These are phyloP conservation scores for Eragrostis tef DNA, from an alignment of 202 grass and related monocot genomes.

Conservation along the genomic window DNA sequence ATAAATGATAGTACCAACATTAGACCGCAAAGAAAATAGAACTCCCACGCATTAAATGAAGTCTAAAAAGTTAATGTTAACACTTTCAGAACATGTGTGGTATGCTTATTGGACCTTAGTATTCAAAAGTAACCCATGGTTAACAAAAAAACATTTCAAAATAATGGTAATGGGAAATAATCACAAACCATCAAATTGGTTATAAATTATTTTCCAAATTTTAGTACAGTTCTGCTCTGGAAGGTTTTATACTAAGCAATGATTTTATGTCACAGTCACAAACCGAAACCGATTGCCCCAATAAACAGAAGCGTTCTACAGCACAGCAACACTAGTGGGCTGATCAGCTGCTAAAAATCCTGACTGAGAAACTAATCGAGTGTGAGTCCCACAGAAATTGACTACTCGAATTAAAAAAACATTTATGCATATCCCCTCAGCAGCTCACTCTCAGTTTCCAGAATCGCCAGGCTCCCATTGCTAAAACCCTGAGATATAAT, in stretches of 20 bases:
- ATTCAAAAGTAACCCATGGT: not conserved
- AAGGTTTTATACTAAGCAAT: slow-evolving; percentile 23
- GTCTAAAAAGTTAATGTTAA: not conserved
- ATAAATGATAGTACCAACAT: not conserved
- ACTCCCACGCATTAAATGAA: not conserved
- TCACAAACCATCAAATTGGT: too few species aligned
- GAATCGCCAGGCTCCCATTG: not conserved
- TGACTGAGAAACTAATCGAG: not conserved
- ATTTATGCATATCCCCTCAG: not conserved
- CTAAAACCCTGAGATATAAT: slow-evolving; percentile 4
- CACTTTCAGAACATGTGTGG: not conserved
- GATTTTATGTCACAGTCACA: not conserved
- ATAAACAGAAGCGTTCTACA: not conserved
- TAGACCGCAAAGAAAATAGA: not conserved
- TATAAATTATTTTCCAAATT: not conserved
- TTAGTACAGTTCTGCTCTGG: slow-evolving; percentile 4
- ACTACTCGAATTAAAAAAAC: not conserved
- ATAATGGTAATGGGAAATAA: too few species aligned
- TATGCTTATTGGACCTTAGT: not conserved
- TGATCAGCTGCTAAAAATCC: not conserved
- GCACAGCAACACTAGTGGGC: not conserved
- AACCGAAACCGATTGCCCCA: not conserved
- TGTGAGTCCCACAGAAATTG: slow-evolving; percentile 9
- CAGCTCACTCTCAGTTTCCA: not conserved
- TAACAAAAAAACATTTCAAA: not conserved